Conservation (phyloP, 306 rosid species). For the Vicia faba region DNA sequence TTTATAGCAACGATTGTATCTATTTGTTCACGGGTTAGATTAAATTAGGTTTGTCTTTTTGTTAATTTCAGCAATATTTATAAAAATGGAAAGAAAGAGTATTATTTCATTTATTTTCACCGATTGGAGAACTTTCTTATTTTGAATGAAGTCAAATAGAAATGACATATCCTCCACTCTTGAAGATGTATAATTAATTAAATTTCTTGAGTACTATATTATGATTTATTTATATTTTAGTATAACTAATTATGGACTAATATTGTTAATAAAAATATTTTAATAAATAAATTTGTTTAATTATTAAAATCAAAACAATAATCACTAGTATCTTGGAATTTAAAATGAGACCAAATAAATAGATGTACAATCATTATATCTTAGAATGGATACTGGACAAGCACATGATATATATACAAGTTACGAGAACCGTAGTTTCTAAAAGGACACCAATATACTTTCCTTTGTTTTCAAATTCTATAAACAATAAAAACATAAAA, state of each 20-base stretch:
- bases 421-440: neutral
- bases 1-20: neutral
- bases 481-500: neutral
- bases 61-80: neutral
- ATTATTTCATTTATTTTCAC: neutral
- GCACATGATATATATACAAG: neutral
- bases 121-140: neutral
- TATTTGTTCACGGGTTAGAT: conserved; percentile 3
- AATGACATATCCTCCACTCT: neutral
- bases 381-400: too few species aligned
- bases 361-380: too few species aligned
- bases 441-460: neutral
- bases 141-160: neutral
- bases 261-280: too few species aligned
- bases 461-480: neutral
- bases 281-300: too few species aligned
- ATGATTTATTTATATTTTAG: too few species aligned
- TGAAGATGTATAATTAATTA: neutral
- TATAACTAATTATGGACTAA: too few species aligned
- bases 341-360: too few species aligned
- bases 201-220: too few species aligned
- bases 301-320: too few species aligned
- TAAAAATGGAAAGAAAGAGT: neutral
- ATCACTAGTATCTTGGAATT: too few species aligned
- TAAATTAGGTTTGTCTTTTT: neutral